Evolutionary conservation across 371 early-diverging fungal genomes (phyloP).

Genomic region (Homolaphlyctis polyrhiza): DNA sequence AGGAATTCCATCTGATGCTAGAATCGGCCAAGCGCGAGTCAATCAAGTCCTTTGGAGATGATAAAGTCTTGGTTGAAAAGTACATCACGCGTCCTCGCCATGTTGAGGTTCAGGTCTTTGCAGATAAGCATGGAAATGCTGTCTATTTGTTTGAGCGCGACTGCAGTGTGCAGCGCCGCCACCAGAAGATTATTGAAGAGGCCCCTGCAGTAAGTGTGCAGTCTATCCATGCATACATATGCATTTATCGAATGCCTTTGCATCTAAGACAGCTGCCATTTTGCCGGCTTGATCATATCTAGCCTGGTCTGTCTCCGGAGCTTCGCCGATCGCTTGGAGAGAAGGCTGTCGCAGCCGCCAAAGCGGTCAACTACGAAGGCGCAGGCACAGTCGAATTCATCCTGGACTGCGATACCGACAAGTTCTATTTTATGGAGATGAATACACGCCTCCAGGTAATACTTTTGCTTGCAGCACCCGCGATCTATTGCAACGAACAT

Average conservation of each 20-base stretch:
- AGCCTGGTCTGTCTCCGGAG: slow-evolving; percentile 69
- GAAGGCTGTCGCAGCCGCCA: slow-evolving; percentile 90
- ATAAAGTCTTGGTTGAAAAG: slow-evolving; percentile 87
- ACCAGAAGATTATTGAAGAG: slow-evolving; percentile 97
- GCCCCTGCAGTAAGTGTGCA: slow-evolving; percentile 53
- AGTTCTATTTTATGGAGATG: slow-evolving; percentile 98
- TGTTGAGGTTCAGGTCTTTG: slow-evolving; percentile 96
- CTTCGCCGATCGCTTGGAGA: slow-evolving; percentile 73
- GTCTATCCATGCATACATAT: no score
- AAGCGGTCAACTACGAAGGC: slow-evolving; percentile 85
- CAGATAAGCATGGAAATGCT: slow-evolving; percentile 80
- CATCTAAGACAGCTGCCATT: slow-evolving; percentile 13
- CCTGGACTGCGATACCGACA: slow-evolving; percentile 76
- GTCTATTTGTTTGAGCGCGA: slow-evolving; percentile 95
- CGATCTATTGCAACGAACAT: slow-evolving; percentile 89
- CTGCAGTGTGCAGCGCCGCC: slow-evolving; percentile 95
- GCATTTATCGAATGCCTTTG: no score
- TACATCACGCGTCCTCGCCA: slow-evolving; percentile 82
- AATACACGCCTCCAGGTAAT: slow-evolving; percentile 84
- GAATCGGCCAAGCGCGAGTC: slow-evolving; percentile 82
- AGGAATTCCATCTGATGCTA: slow-evolving; percentile 81
- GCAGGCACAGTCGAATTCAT: slow-evolving; percentile 98
- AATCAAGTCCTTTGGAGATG: slow-evolving; percentile 86
- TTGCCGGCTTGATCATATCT: background rate
- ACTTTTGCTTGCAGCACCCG: no score